Base-by-base conservation (phyloP, 257 asterid species). In the Craterostigma plantagineum region DNA sequence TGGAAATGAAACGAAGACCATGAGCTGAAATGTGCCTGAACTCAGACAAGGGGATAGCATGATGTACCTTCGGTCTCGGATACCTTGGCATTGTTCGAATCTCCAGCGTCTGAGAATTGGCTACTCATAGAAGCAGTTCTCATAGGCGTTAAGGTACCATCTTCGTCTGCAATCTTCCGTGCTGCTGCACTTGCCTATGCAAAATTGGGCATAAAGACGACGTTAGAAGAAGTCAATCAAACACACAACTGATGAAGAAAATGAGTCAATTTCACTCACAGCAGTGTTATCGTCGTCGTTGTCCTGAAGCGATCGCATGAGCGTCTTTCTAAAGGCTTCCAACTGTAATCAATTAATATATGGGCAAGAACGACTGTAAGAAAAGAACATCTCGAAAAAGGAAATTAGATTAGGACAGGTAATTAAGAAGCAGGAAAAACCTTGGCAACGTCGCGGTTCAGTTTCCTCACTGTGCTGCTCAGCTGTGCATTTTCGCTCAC, bases 41-140 rank as follows among this genome's bases (percentile, higher is more conserved):
- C 38, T 18, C 1, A 27, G 10, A 38, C 4, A 10, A 33, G 33
- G 8, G n/a, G 13, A 40, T 11, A 14, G 15, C 11, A 10, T 8
- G 43, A 36, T 13, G 11, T 48, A 77, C 87, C 78, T 56, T 81
- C 79, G 33, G 76, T 44, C 45, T 75, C 92, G 4, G 63, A 35
- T 48, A 72, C 93, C 51, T 64, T 79, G 0, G 73, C 51, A 46
- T 48, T 47, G n/a, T n/a, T n/a, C 9, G 63, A 63, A 55, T 56
- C 61, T 54, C 75, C 85, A 12, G 59, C 34, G 12, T 79, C 93
- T 10, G 78, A 64, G 51, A 55, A 53, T 46, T 75, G 91, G 59
- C 75, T 66, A 34, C 9, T 63, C 52, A 55, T 49, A 16, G 79
- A 58, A 53, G 76, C 14, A 37, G 77, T 65, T 58, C 52, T 55